Evolutionary conservation across 73 alveolate species (phyloP).

Genomic region (Effrenium voratum): DNA sequence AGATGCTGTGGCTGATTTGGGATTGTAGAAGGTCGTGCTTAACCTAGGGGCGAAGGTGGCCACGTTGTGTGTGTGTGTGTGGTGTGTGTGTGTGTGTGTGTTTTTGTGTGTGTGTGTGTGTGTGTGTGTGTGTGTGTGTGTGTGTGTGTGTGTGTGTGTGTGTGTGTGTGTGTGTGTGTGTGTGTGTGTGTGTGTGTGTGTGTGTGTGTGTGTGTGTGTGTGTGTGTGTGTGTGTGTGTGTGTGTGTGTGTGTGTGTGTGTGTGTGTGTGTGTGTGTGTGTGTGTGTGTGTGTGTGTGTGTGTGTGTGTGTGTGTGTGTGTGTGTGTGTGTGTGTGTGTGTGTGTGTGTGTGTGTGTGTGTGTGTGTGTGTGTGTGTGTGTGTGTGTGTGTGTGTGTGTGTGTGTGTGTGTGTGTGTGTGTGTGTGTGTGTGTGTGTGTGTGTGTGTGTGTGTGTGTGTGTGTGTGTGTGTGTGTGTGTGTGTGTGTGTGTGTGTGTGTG

Average conservation of each 20-base stretch:
- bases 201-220: not conserved
- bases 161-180: not conserved
- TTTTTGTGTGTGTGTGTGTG: not conserved
- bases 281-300: not conserved
- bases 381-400: not conserved
- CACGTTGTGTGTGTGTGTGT: not conserved
- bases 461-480: not conserved
- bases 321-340: not conserved
- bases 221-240: not conserved
- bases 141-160: not conserved
- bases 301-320: not conserved
- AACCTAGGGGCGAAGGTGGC: not conserved
- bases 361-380: not conserved
- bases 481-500: not conserved
- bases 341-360: not conserved
- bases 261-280: not conserved
- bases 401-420: not conserved
- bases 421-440: not conserved
- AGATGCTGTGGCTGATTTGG: not conserved
- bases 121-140: not conserved
- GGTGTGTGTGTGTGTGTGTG: not conserved
- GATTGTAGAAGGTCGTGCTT: not conserved
- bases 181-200: not conserved
- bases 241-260: not conserved
- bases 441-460: not conserved